phyloP scores from a whole-genome alignment of 306 rosid genomes.

The Begonia fuchsioides region DNA sequence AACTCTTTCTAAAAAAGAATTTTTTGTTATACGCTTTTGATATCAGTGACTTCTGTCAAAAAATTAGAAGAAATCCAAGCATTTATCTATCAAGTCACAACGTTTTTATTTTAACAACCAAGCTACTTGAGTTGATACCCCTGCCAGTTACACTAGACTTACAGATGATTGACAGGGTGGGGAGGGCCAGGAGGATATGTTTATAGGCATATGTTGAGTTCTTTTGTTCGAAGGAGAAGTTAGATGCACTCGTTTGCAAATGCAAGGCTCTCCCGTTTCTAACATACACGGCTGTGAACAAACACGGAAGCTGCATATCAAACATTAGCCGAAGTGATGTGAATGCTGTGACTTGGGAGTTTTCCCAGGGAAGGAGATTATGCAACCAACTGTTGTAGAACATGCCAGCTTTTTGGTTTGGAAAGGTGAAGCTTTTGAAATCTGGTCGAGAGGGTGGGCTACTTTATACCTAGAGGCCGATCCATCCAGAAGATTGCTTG shows the following conservation, averaged over 20 bases:
- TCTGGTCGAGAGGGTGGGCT: conserved; percentile 92
- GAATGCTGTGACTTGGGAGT: conserved; percentile 98
- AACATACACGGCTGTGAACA: conserved; percentile 80
- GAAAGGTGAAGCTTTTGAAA: conserved; percentile 95
- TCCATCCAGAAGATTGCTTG: conserved; percentile 63
- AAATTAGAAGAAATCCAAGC: too few relatives aligned
- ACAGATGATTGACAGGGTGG: conserved; percentile 48
- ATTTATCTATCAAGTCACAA: too few relatives aligned
- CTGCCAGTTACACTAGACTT: not conserved
- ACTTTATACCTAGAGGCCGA: conserved; percentile 61
- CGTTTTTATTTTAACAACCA: too few relatives aligned
- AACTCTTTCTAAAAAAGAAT: too few relatives aligned
- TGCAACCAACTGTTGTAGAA: conserved; percentile 92
- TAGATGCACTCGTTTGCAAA: conserved; percentile 49
- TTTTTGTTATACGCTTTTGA: too few relatives aligned
- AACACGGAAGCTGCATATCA: conserved; percentile 57
- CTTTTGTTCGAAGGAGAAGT: conserved; percentile 73
- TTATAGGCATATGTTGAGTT: conserved; percentile 91
- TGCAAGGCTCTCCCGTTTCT: conserved; percentile 52
- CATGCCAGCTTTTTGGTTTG: conserved; percentile 73
- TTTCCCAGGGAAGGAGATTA: conserved; percentile 86
- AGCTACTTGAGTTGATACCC: not conserved
- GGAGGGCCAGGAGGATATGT: conserved; percentile 90
- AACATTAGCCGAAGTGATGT: conserved; percentile 53
- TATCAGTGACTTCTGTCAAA: too few relatives aligned